Evolutionary conservation across 2,329 filamentous ascomycete genomes (phyloP).

Genomic region (Aquanectria penicillioides): DNA sequence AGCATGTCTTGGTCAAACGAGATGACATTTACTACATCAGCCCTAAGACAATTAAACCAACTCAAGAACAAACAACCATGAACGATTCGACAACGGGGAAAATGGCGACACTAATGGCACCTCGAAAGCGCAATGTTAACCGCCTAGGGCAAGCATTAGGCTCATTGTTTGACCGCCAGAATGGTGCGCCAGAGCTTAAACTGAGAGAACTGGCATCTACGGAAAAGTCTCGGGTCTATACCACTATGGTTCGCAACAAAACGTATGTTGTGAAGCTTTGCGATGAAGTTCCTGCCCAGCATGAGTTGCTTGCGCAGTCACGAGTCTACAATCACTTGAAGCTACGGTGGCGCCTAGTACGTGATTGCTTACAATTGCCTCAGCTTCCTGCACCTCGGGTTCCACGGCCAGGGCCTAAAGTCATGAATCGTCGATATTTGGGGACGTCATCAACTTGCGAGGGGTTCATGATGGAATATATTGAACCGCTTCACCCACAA

Average conservation of each 20-base stretch:
- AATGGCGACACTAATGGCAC: too few relatives aligned
- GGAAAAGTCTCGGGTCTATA: background rate
- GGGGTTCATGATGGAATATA: conserved; percentile 17
- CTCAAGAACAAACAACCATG: too few relatives aligned
- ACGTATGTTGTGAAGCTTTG: conserved; percentile 15
- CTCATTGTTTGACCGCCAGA: background rate
- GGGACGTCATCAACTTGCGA: background rate
- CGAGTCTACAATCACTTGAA: background rate
- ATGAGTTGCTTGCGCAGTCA: conserved; percentile 8
- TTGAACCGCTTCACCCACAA: conserved; percentile 1
- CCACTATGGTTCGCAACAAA: background rate
- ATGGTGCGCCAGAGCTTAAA: background rate
- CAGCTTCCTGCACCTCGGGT: background rate
- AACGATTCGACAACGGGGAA: too few relatives aligned
- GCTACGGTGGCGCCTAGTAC: background rate
- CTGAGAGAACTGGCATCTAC: background rate
- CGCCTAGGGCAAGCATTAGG: too few relatives aligned
- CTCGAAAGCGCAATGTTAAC: too few relatives aligned
- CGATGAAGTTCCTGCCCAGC: background rate
- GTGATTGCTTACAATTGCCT: background rate
- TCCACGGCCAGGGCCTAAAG: background rate
- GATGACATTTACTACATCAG: background rate
- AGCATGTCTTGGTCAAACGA: background rate
- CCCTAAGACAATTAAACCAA: background rate
- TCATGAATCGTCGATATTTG: background rate